These are phyloP conservation scores for Kodamaea derodonti DNA, from an alignment of 1,139 yeast genomes.

Conservation along the genomic window DNA sequence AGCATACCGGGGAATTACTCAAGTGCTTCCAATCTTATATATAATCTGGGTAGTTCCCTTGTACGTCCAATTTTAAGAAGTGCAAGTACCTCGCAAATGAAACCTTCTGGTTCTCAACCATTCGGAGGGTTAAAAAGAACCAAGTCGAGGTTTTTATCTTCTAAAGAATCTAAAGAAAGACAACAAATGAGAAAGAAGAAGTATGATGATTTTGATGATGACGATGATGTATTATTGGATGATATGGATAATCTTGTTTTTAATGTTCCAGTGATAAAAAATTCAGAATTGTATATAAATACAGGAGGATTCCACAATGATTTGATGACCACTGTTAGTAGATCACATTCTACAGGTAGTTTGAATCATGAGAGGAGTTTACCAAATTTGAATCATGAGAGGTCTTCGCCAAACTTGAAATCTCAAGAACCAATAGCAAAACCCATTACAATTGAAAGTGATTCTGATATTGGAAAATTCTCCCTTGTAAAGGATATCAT, in stretches of 20 bases:
- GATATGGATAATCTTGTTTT: constrained; percentile 34
- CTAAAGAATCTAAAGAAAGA: constrained; percentile 38
- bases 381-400: not conserved
- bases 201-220: constrained; percentile 39
- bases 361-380: not conserved
- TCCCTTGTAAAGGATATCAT: constrained; percentile 14
- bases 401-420: not conserved
- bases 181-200: constrained; percentile 36
- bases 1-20: no score
- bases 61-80: not conserved
- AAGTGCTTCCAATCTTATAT: no score
- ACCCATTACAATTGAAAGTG: not conserved
- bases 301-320: constrained; percentile 9
- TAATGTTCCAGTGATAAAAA: constrained; percentile 42
- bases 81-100: constrained; percentile 1
- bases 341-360: not conserved
- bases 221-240: constrained; percentile 37
- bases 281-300: constrained; percentile 29
- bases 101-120: not conserved
- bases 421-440: not conserved
- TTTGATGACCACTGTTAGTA: constrained; percentile 6
- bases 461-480: not conserved
- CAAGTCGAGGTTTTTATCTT: constrained; percentile 34
- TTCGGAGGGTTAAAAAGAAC: constrained; percentile 20
- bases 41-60: no score